Conservation (phyloP, 257 asterid genomes). For the Ocimum tenuiflorum region DNA sequence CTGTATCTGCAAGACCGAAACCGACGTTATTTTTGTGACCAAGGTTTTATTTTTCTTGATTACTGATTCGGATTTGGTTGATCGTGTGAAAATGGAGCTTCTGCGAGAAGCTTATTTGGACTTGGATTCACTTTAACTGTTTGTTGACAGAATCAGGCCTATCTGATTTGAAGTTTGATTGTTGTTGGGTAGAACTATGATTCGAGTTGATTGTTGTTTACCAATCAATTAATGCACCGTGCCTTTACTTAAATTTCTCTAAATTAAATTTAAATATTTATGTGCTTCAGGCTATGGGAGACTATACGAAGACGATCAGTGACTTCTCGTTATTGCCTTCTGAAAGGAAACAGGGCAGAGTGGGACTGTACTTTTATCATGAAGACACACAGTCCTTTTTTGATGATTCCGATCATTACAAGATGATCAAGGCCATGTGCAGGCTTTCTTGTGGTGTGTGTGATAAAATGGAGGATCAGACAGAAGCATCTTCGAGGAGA, state of each 20-base stretch:
- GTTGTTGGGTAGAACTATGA: background rate
- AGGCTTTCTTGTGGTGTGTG: constrained; percentile 87
- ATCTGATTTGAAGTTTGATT: background rate
- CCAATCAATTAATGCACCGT: background rate
- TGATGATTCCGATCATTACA: constrained; percentile 87
- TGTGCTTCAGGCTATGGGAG: constrained; percentile 68
- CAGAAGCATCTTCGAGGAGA: constrained; percentile 47
- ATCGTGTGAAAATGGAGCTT: background rate
- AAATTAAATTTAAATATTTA: background rate
- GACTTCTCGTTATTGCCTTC: constrained; percentile 65
- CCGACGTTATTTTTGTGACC: constrained; percentile 65
- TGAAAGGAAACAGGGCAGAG: constrained; percentile 67
- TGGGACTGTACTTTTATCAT: constrained; percentile 77
- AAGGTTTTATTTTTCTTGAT: constrained; percentile 41
- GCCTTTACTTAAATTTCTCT: background rate
- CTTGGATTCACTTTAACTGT: background rate
- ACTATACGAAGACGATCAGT: constrained; percentile 54
- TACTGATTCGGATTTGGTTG: constrained; percentile 8
- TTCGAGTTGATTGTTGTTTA: background rate
- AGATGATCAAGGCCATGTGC: constrained; percentile 97
- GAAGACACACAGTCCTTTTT: constrained; percentile 85
- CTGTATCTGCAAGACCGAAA: constrained; percentile 91
- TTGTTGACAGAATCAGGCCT: background rate
- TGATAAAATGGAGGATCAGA: constrained; percentile 52
- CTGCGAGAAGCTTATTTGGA: background rate